phyloP scores from a whole-genome alignment of 768 basidiomycete species.

The Lanmaoa pseudosensibilis region DNA sequence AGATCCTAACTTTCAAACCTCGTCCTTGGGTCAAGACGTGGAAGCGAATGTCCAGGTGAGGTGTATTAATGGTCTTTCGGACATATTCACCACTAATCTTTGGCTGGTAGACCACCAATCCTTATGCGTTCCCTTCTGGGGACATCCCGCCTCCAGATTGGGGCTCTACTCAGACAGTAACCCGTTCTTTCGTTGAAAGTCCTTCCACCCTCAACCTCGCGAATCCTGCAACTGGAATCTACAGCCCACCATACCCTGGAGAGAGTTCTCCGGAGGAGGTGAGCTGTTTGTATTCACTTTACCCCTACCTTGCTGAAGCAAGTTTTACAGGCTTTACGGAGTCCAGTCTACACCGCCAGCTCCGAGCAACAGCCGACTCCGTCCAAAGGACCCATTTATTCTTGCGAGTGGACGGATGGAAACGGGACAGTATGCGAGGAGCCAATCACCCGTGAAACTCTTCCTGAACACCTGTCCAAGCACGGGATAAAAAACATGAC shows the following conservation, averaged over 20 bases:
- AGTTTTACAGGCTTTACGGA: not conserved
- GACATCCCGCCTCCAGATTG: not conserved
- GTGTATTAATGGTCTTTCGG: not conserved
- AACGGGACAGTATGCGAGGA: slow-evolving; percentile 2
- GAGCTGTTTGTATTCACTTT: not conserved
- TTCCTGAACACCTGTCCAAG: slow-evolving; percentile 13
- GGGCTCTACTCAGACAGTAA: not conserved
- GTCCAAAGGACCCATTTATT: no score
- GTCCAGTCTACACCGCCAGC: not conserved
- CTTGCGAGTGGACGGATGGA: slow-evolving; percentile 8
- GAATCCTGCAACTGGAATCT: not conserved
- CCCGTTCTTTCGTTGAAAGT: not conserved
- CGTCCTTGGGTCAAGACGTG: not conserved
- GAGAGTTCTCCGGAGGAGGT: not conserved
- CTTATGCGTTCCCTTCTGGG: accelerated
- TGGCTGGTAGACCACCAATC: not conserved
- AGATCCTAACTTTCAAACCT: not conserved
- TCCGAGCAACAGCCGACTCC: not conserved
- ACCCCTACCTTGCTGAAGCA: not conserved
- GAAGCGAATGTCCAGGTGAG: not conserved
- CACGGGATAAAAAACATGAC: slow-evolving; percentile 14
- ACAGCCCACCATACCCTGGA: not conserved
- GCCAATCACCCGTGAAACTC: not conserved
- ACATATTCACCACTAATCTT: not conserved
- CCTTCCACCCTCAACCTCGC: not conserved